A percentile compares a stretch with the other conserved stretches of the same genome.
Conservation (phyloP, 768 basidiomycete genomes). For the Auricularia sp. region DNA sequence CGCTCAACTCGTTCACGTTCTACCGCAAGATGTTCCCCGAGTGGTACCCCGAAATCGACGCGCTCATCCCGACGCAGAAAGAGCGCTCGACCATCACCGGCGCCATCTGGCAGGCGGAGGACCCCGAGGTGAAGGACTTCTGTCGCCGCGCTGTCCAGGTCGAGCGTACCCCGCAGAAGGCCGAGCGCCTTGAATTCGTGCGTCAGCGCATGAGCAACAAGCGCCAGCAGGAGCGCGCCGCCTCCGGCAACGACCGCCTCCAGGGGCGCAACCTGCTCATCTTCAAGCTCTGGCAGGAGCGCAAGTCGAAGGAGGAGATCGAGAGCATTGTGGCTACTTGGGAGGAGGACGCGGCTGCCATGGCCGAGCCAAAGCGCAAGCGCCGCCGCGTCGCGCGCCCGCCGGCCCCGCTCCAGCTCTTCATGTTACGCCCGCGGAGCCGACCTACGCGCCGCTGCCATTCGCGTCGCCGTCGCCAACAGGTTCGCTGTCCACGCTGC, state of each 20-base stretch:
- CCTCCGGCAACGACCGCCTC: background rate
- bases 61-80: background rate
- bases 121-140: background rate
- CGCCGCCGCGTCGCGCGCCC: background rate
- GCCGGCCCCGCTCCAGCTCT: background rate
- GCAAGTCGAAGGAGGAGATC: background rate
- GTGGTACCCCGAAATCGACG: background rate
- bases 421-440: background rate
- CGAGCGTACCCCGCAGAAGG: background rate
- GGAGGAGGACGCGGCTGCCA: background rate
- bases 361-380: background rate
- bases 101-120: conserved; percentile 1
- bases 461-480: background rate
- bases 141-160: background rate
- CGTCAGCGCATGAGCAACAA: background rate
- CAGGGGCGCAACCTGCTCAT: background rate
- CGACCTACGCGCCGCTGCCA: background rate
- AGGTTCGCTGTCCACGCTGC: background rate
- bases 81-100: background rate
- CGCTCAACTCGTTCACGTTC: conserved; percentile 1
- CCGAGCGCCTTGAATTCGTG: background rate
- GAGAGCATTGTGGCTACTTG: background rate
- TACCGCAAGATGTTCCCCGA: conserved; percentile 2
- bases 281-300: background rate
- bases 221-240: background rate